These are phyloP conservation scores for Leccinellum luteum DNA, from an alignment of 768 basidiomycete species.

Conservation along the genomic window DNA sequence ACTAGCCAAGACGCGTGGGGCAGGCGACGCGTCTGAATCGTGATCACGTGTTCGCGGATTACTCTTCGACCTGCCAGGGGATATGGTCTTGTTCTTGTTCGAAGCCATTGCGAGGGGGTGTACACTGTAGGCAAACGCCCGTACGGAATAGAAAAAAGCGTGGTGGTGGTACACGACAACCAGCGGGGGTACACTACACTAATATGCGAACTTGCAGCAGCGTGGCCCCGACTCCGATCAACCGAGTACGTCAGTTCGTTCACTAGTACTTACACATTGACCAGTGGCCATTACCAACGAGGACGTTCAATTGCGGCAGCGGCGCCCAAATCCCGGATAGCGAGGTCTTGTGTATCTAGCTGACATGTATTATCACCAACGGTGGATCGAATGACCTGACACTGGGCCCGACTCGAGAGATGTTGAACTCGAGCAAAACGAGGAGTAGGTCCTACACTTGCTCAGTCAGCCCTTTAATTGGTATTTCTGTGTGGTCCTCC, in stretches of 20 bases:
- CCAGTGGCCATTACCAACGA: background rate
- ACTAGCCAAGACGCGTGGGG: slow-evolving; percentile 22
- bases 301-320: background rate
- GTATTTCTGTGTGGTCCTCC: no score
- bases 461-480: no score
- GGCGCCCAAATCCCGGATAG: no score
- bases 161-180: background rate
- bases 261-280: background rate
- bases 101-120: slow-evolving; percentile 7
- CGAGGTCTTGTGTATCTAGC: no score
- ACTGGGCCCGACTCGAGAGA: no score
- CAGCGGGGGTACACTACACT: background rate
- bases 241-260: slow-evolving; percentile 19
- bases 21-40: slow-evolving; percentile 27
- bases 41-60: slow-evolving; percentile 24
- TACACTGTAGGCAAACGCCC: background rate
- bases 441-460: no score
- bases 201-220: no score
- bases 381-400: no score
- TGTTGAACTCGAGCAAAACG: no score
- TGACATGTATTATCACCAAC: no score
- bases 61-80: background rate
- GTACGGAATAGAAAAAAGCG: background rate
- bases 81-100: background rate
- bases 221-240: slow-evolving; percentile 7